Evolutionary conservation across 345 rosid genomes (phyloP).

Genomic region (Rhodamnia rubescens): DNA sequence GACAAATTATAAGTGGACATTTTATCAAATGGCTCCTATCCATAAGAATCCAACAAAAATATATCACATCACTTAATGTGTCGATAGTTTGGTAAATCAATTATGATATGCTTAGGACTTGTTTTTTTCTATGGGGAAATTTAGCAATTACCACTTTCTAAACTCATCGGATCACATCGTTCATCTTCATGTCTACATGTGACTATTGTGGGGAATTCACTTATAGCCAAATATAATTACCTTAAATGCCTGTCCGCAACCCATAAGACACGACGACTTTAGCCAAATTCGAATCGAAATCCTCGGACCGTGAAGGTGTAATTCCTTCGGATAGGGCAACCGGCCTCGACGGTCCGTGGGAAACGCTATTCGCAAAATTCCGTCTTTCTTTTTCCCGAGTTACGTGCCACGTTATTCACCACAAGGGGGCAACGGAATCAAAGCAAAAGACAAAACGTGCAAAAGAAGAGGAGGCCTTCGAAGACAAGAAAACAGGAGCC

Average conservation of each 20-base stretch:
- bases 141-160: neutral
- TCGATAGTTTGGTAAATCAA: neutral
- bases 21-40: neutral
- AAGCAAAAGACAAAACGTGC: neutral
- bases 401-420: neutral
- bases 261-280: neutral
- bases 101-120: neutral
- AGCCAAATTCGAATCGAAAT: neutral
- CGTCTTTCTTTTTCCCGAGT: neutral
- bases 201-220: neutral
- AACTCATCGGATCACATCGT: neutral
- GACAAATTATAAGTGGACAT: neutral
- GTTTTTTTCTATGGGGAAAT: neutral
- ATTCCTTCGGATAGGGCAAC: neutral
- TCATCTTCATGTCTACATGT: neutral
- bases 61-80: neutral
- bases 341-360: neutral
- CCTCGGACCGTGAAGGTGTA: neutral
- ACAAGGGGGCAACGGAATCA: neutral
- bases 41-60: neutral
- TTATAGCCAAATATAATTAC: neutral
- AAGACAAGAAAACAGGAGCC: neutral
- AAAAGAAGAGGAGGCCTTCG: neutral
- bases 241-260: neutral
- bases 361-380: neutral